Percentiles rank a stretch among this genome's conserved stretches.
phyloP scores from a whole-genome alignment of 2,329 filamentous ascomycete genomes.

The Penicillium sp. region DNA sequence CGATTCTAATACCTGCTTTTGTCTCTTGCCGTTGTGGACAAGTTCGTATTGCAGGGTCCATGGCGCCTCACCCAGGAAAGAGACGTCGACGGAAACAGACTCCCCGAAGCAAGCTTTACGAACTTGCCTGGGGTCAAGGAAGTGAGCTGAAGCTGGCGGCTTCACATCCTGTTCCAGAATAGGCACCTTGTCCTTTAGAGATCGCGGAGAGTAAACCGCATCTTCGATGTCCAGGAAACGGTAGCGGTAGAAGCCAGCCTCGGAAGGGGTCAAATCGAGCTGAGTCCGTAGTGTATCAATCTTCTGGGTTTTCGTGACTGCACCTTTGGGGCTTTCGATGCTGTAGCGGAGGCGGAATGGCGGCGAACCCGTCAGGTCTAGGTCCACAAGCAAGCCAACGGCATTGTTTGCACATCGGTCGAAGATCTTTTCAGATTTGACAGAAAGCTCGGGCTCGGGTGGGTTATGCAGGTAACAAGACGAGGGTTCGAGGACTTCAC shows the following conservation, averaged over 20 bases:
- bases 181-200: slow-evolving; percentile 57
- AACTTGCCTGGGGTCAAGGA: slow-evolving; percentile 54
- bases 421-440: slow-evolving; percentile 74
- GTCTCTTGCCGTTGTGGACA: slow-evolving; percentile 79
- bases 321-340: slow-evolving; percentile 57
- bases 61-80: slow-evolving; percentile 74
- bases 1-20: slow-evolving; percentile 63
- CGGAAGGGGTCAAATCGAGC: slow-evolving; percentile 72
- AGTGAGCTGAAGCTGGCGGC: slow-evolving; percentile 74
- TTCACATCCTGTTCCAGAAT: slow-evolving; percentile 84
- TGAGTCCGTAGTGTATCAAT: slow-evolving; percentile 74
- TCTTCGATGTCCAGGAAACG: slow-evolving; percentile 77
- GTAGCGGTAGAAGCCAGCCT: slow-evolving; percentile 82
- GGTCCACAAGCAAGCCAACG: slow-evolving; percentile 78
- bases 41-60: slow-evolving; percentile 91
- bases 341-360: slow-evolving; percentile 82
- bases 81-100: slow-evolving; percentile 66
- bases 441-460: slow-evolving; percentile 70
- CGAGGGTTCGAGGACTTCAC: slow-evolving; percentile 86
- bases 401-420: slow-evolving; percentile 95
- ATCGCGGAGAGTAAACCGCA: slow-evolving; percentile 66
- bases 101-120: slow-evolving; percentile 76
- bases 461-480: slow-evolving; percentile 92
- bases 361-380: slow-evolving; percentile 87
- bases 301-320: slow-evolving; percentile 50